Evolutionary conservation across 108 stramenopile genomes (phyloP), one percentile per base, ranked within the genome.

Genomic region (Stephanodiscus minutulus): DNA sequence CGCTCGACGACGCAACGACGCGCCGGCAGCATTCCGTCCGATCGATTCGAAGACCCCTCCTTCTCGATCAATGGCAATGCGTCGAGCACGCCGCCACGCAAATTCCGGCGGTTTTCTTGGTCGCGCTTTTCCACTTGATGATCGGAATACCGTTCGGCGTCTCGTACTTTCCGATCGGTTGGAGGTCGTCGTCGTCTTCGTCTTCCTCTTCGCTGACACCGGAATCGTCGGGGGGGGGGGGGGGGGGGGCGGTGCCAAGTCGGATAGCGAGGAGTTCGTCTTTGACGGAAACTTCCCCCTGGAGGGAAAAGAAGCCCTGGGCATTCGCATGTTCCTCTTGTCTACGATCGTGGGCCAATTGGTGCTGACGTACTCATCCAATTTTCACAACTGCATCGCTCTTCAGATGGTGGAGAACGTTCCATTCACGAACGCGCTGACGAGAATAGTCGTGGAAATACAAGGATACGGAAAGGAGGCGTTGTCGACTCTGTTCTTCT

Each of bases 341-440:
- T 43, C 81, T 27, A 89, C 91, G n/a, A 73, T 85, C 6, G 61
- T 89, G 18, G 88, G 83, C 11, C 92, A 70, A n/a, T 15, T 91
- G 44, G 79, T 78, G 10, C 72, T 87, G 56, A 87, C 89, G 13
- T 88, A 74, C 64, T 63, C 68, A 33, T 83, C 81, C 12, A 84
- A 77, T 20, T 92, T 95, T 75, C 39, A 69, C 20, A 85, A 84
- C 81, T 77, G 88, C 17, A 75, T 89, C 44, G 90, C 86, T 12
- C 64, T 91, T 33, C 87, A 90, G 67, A 91, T 94, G 93, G 88
- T 94, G 5, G 93, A 94, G 70, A 94, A 94, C 64, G 87, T 91
- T 3, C 90, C 90, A 11, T 94, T 94, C 61, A 84, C 71, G 61
- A 86, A 88, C 35, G 73, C 73, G n/a, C 73, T 94, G 33, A 68